Evolutionary conservation across 805 yeast species (phyloP), one percentile per base, ranked within the genome.

Genomic region (Saccharomyces eubayanus): DNA sequence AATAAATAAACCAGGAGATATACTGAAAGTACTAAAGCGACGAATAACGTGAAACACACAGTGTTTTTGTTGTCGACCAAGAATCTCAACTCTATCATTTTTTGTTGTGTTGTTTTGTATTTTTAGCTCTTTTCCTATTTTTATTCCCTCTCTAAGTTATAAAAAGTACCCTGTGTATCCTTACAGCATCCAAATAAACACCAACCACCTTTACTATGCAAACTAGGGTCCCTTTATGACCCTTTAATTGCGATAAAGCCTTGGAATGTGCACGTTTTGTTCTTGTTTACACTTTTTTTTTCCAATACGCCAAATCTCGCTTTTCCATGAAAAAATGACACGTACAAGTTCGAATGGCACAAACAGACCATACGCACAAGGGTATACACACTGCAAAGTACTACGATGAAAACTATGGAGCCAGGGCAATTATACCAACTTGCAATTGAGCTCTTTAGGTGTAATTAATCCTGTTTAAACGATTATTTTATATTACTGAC

Each of bases 1-100:
- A 87, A 72, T 20, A 76, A 52, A 53, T 75, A 69, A 3, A 83
- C 67, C 14, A 71, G 58, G 2, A 64, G 57, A 59, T 82, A 82
- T 12, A 77, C 29, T 55, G 69, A 53, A 8, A 53, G 53, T 1
- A 60, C 28, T 6, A 55, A 30, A 20, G 52, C 57, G 2, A 36
- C 43, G 4, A 36, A 36, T 16, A 36, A 16, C 43, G 43, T 36
- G 16, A 36, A 36, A 36, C 21, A 36, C 21, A 36, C 43, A 0
- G 24, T 36, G 24, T 36, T 36, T 36, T 16, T 36, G 24, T 36
- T 36, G 24, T 36, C 43, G 20, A 36, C 20, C 21, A 36, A 8
- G 21, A 36, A 36, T 36, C 12, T 16, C 43, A 36, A 36, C 43
- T 21, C 24, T 16, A 16, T 8, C 43, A 36, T 36, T 16, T 24